Base-by-base conservation (phyloP, 2,329 filamentous ascomycete species). In the Colletotrichum abscissum region DNA sequence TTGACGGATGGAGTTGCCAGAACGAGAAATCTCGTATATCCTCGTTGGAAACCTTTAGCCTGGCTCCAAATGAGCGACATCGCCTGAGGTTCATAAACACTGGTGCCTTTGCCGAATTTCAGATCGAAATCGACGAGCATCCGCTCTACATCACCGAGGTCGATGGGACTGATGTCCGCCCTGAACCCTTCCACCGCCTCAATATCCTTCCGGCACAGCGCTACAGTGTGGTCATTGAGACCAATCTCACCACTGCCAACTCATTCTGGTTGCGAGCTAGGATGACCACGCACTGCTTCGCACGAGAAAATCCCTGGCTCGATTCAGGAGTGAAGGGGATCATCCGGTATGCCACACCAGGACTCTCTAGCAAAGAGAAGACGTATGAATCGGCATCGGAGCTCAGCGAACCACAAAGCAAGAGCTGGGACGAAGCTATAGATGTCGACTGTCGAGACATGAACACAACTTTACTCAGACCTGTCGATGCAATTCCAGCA, bases 141-240 rank as follows among this genome's bases (percentile, higher is more conserved):
- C 79, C 84, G 1, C 90, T 93, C 79, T 84, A 84, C 42, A 83
- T 95, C 58, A 90, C 92, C 11, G 93, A 94, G 79, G 90, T 93
- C 0, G 93, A 95, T 77, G 93, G 92, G 19, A 90, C 92, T 1
- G 88, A 90, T 46, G 89, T 93, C 1, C 86, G 90, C 70, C 91
- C 92, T 0, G 82, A 84, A 5, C 84, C 88, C 1, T 88, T 91
- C 7, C 86, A 88, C 42, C 88, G 90, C 74, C 81, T 95, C 66
- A 91, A 93, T 73, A 84, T 95, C 26, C 88, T 91, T 8, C 92
- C 92, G 1, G 92, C 92, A 0, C 93, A 95, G 78, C 88, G 93
- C 16, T 94, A 94, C 77, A 93, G 92, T 77, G 86, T 92, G 16
- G 81, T 94, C 0, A 77, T 95, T 1, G 88, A 89, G 1, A 86